Conservation (phyloP, 1,284 basidiomycete species). For the Cryptococcus sp. region DNA sequence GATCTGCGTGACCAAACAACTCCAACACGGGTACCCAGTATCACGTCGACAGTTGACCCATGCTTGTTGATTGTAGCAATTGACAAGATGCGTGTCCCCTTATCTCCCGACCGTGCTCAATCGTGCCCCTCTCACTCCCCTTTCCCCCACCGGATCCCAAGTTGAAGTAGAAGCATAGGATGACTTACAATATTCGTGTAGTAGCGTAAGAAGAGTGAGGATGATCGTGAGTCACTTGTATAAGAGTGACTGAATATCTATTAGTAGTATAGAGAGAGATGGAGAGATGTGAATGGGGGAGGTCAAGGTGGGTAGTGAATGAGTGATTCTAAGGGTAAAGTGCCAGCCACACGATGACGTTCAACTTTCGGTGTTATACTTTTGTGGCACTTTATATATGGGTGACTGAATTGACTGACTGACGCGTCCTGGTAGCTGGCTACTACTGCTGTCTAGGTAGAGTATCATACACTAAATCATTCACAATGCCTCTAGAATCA, state of each 20-base stretch:
- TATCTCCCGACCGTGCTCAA: background rate
- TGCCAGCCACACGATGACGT: slow-evolving; percentile 5
- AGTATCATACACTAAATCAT: background rate
- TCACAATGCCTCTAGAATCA: slow-evolving; percentile 84
- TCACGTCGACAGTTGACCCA: too few relatives aligned
- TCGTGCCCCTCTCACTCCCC: background rate
- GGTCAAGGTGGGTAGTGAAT: background rate
- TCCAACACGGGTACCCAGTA: too few relatives aligned
- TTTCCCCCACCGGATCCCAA: background rate
- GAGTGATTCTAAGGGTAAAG: background rate
- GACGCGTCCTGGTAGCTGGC: background rate
- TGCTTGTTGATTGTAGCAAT: too few relatives aligned
- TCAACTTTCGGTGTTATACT: slow-evolving; percentile 7
- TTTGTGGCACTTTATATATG: background rate
- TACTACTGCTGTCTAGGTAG: background rate
- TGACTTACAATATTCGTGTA: slow-evolving; percentile 1
- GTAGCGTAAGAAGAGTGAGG: slow-evolving; percentile 1
- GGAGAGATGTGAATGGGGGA: background rate
- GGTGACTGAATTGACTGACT: background rate
- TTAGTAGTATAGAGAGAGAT: too few relatives aligned
- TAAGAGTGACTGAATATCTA: too few relatives aligned
- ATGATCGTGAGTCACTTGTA: background rate
- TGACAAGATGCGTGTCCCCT: too few relatives aligned
- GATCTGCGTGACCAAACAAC: too few relatives aligned
- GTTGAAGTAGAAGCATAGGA: background rate